Evolutionary conservation across 2,329 filamentous ascomycete genomes (phyloP).

Genomic region (Neofusicoccum kwambonambiense): DNA sequence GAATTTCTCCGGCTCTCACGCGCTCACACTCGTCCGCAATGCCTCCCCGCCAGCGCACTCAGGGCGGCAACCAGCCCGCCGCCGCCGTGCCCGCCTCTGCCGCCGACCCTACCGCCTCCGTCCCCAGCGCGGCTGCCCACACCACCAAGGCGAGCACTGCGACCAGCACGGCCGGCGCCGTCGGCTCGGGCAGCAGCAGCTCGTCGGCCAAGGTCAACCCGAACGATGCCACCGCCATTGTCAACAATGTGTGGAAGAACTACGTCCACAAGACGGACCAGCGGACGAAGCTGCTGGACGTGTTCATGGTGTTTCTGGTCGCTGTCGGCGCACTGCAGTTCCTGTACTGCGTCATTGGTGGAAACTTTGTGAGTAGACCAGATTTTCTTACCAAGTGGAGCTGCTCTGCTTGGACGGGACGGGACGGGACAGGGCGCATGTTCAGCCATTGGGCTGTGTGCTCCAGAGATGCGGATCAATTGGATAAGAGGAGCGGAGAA

Average conservation of each 20-base stretch:
- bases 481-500: neutral
- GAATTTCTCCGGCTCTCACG: neutral
- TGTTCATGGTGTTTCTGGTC: conserved; percentile 85
- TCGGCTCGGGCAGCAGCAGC: conserved; percentile 11
- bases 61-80: conserved; percentile 13
- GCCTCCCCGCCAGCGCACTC: conserved; percentile 16
- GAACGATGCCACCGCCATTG: conserved; percentile 56
- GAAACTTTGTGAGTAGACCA: conserved; percentile 77
- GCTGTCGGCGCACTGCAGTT: conserved; percentile 89
- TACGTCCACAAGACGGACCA: conserved; percentile 82
- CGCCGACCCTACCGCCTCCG: conserved; percentile 25
- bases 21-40: conserved; percentile 2
- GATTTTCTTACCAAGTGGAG: neutral
- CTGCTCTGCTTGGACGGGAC: too few relatives aligned
- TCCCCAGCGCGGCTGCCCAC: conserved; percentile 20
- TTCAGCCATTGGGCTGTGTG: neutral
- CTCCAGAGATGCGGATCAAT: neutral
- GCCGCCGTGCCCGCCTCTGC: conserved; percentile 8
- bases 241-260: conserved; percentile 69
- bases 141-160: conserved; percentile 14
- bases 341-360: conserved; percentile 83
- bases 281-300: conserved; percentile 86
- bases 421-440: neutral
- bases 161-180: conserved; percentile 20
- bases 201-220: conserved; percentile 32